Percentiles rank a stretch among this genome's conserved stretches.
Conservation (phyloP, 1,284 basidiomycete genomes). For the Wolfiporia cocos region DNA sequence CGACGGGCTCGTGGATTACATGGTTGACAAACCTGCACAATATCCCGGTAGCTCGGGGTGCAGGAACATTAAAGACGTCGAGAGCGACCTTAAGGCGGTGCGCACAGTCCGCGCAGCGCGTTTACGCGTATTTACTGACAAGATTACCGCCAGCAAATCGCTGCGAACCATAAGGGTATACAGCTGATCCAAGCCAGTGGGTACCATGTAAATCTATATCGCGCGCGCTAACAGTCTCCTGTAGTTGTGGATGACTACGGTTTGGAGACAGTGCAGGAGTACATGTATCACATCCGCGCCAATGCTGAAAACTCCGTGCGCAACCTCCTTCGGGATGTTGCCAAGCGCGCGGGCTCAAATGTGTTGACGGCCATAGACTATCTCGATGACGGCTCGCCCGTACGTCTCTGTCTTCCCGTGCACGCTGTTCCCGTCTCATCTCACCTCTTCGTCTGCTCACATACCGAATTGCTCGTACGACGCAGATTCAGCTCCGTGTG, state of each 20-base stretch:
- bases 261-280: slow-evolving; percentile 83
- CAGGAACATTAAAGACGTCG: slow-evolving; percentile 82
- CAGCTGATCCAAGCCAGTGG: slow-evolving; percentile 73
- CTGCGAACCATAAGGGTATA: slow-evolving; percentile 92
- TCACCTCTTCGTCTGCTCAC: slow-evolving; percentile 5
- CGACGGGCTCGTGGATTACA: slow-evolving; percentile 68
- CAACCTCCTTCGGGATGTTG: slow-evolving; percentile 77
- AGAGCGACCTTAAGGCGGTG: slow-evolving; percentile 89
- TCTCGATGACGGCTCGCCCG: slow-evolving; percentile 86
- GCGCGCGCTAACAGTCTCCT: too few species aligned
- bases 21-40: slow-evolving; percentile 83
- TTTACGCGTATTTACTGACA: background rate
- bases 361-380: slow-evolving; percentile 71
- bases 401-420: slow-evolving; percentile 28
- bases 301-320: slow-evolving; percentile 92
- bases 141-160: slow-evolving; percentile 69
- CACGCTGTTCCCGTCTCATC: background rate
- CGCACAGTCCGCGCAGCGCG: slow-evolving; percentile 18
- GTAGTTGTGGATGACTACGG: slow-evolving; percentile 84
- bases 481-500: slow-evolving; percentile 77
- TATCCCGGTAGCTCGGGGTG: slow-evolving; percentile 84
- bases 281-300: slow-evolving; percentile 86
- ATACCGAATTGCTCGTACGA: too few species aligned
- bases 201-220: too few species aligned
- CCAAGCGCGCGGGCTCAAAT: slow-evolving; percentile 57